Evolutionary conservation across 345 rosid genomes (phyloP).

Genomic region (Salix exigua): DNA sequence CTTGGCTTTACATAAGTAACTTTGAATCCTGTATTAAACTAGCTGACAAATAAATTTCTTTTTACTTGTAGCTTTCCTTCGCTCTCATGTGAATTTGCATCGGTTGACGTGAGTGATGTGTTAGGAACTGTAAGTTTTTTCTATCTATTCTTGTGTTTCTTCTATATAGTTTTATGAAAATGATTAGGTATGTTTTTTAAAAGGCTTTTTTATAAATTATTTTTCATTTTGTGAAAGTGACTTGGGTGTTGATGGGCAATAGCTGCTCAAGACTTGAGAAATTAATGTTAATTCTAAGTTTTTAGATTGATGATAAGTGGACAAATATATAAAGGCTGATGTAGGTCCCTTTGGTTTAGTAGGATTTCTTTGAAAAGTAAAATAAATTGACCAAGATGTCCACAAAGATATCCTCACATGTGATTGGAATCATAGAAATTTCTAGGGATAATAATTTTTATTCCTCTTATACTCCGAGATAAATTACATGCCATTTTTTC

Average conservation of each 20-base stretch:
- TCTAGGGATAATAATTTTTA: neutral
- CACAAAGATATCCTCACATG: neutral
- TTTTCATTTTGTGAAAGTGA: neutral
- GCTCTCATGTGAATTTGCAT: constrained; percentile 96
- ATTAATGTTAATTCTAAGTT: neutral
- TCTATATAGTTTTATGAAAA: neutral
- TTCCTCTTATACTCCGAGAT: neutral
- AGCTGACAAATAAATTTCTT: constrained; percentile 26
- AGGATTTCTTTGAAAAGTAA: neutral
- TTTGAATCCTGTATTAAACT: constrained; percentile 2
- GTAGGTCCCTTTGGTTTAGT: neutral
- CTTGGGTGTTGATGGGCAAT: neutral
- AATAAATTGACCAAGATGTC: neutral
- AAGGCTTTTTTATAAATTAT: neutral
- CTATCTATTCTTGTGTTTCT: neutral
- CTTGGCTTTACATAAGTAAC: neutral
- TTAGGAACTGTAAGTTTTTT: constrained; percentile 93
- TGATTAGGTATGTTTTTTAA: neutral
- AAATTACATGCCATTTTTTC: neutral
- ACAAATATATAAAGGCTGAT: neutral
- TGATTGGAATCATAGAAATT: neutral
- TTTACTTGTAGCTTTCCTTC: constrained; percentile 75
- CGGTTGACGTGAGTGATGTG: constrained; percentile 89
- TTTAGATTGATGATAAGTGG: neutral
- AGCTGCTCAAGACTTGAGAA: neutral